Base-by-base conservation (phyloP, 768 basidiomycete species). In the Amanita subjunquillea region DNA sequence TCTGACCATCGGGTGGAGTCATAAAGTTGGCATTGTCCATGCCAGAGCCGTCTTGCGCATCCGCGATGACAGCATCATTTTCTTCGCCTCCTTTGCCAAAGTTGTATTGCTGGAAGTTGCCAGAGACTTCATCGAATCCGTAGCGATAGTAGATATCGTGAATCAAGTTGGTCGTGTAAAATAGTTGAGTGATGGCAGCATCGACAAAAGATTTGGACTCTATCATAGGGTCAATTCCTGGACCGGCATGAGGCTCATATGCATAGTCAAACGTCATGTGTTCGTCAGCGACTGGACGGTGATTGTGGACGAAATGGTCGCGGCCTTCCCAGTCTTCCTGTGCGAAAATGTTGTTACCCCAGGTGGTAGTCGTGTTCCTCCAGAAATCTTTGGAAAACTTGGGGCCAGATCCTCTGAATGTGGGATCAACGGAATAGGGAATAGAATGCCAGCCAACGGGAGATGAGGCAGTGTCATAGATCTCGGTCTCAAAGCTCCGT, bases 41-140 rank as follows among this genome's bases (percentile, higher is more conserved):
- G 1, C 93, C 94, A 12, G 82, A 85, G 38, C 95, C 95, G 59
- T 97, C 95, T 68, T 97, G 92, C 2, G 95, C 95, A 61, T 95
- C 95, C 50, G 88, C 82, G 55, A 96, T 91, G 54, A 99, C 90
- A 30, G 83, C 92, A 58, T 99, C 93, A 56, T 80, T 80, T 62
- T 91, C 92, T 50, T 68, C 68, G 20, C 95, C 95, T 25, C 94
- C 95, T 38, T 83, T 82, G 1, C 83, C 93, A 60, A 94, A 95
- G 80, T 98, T 98, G 77, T 90, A 79, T 61, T 93, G 91, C 68
- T 99, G 95, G 85, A 98, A 99, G 77, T 99, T 97, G 12, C 94
- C 94, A 2, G 87, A 70, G 7, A 74, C 74, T 67, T 97, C 94
- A 62, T 88, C 87, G 67, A 99, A 99, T 17, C 95, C 95, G 56